Percentiles rank a stretch among this genome's conserved stretches.
Conservation (phyloP, 2,329 filamentous ascomycete species). For the Exophiala sideris region DNA sequence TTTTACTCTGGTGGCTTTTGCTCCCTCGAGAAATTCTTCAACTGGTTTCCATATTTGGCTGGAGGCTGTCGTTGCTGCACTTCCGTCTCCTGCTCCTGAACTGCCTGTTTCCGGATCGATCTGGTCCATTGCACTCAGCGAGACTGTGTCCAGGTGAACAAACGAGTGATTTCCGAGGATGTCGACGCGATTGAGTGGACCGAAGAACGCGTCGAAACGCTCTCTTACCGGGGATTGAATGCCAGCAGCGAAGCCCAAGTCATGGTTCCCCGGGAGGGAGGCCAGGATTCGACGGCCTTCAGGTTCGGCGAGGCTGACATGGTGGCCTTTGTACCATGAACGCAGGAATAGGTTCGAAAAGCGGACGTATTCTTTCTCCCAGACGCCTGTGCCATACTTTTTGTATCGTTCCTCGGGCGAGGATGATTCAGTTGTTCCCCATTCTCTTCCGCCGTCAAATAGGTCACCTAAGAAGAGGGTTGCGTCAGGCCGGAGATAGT, state of each 20-base stretch:
- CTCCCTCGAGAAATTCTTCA: conserved; percentile 68
- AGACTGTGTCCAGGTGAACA: conserved; percentile 85
- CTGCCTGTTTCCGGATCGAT: conserved; percentile 49
- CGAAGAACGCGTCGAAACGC: conserved; percentile 84
- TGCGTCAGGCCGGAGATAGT: conserved; percentile 74
- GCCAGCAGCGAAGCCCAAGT: conserved; percentile 83
- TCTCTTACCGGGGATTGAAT: conserved; percentile 77
- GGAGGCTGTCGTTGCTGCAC: conserved; percentile 41
- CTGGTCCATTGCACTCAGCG: conserved; percentile 71
- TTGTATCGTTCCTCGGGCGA: conserved; percentile 66
- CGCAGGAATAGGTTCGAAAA: conserved; percentile 84
- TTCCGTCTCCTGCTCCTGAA: conserved; percentile 41
- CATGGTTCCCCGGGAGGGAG: conserved; percentile 90
- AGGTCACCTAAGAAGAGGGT: conserved; percentile 90
- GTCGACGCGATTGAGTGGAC: conserved; percentile 85
- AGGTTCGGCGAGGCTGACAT: conserved; percentile 48
- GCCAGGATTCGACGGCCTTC: conserved; percentile 75
- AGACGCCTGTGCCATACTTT: conserved; percentile 76
- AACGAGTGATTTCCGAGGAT: conserved; percentile 93
- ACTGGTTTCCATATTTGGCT: conserved; percentile 70
- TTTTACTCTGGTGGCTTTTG: conserved; percentile 63
- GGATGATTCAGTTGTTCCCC: conserved; percentile 66
- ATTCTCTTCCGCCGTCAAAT: conserved; percentile 94
- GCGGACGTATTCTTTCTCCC: conserved; percentile 79
- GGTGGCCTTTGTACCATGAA: conserved; percentile 57